Evolutionary conservation across 208 protist genomes (phyloP).

Genomic region (Angomonas deanei): DNA sequence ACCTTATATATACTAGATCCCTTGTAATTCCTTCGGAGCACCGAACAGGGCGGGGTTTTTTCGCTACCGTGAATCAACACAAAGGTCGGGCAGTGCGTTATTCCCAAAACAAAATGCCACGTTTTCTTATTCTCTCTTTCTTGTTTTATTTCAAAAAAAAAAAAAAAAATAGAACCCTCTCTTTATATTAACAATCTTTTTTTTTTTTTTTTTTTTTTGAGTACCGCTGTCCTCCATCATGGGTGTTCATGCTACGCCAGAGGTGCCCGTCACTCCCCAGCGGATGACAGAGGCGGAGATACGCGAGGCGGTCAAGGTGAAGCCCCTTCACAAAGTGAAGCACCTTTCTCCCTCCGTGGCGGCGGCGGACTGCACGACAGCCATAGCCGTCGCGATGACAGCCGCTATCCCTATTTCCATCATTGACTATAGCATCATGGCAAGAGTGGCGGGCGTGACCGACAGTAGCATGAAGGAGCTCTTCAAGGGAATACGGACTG

Average conservation of each 20-base stretch:
- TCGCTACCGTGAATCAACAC: too few relatives aligned
- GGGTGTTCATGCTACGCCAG: too few relatives aligned
- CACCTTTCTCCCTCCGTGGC: conserved; percentile 39
- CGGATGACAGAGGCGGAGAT: conserved; percentile 26
- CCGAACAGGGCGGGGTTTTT: too few relatives aligned
- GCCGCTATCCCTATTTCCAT: conserved; percentile 83
- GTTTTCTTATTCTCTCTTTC: background rate
- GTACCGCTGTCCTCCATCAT: background rate
- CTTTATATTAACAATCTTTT: background rate
- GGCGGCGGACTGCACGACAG: conserved; percentile 59
- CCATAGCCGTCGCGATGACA: conserved; percentile 52
- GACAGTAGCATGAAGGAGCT: conserved; percentile 72
- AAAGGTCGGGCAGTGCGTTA: background rate
- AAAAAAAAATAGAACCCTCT: background rate
- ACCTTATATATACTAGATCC: too few relatives aligned
- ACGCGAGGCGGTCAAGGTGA: conserved; percentile 17
- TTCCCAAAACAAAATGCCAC: background rate
- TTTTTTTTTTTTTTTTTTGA: background rate
- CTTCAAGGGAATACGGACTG: conserved; percentile 46
- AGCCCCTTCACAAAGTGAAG: conserved; percentile 42
- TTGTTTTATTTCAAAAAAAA: background rate
- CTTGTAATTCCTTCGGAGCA: too few relatives aligned
- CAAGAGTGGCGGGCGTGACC: conserved; percentile 65
- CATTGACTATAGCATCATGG: conserved; percentile 89
- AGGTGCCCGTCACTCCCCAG: too few relatives aligned